Conservation (phyloP, 805 yeast species). For the Metschnikowia hibisci region DNA sequence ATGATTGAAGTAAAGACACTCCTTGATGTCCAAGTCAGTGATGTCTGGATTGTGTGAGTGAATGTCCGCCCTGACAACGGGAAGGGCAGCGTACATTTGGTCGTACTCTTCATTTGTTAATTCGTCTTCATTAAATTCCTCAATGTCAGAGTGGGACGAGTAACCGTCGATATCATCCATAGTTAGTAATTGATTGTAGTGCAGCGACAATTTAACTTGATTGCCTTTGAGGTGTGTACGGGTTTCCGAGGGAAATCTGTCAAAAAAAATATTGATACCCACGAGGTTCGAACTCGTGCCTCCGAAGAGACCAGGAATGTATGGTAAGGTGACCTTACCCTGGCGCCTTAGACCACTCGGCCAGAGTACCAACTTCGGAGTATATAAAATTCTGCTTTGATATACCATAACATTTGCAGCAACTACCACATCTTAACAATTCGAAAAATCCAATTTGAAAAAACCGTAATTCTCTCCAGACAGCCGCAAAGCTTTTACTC, state of each 20-base stretch:
- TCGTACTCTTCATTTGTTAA: slow-evolving; percentile 40
- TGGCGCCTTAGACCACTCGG: slow-evolving; percentile 32
- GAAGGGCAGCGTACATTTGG: slow-evolving; percentile 41
- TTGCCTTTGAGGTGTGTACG: not conserved
- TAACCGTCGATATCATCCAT: slow-evolving; percentile 22
- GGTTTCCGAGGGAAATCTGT: not conserved
- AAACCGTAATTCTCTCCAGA: too few relatives aligned
- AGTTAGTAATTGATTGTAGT: not conserved
- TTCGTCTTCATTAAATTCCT: slow-evolving; percentile 36
- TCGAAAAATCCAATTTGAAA: too few relatives aligned
- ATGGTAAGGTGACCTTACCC: slow-evolving; percentile 28
- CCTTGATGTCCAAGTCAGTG: slow-evolving; percentile 50
- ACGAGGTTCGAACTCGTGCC: slow-evolving; percentile 31
- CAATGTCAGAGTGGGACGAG: slow-evolving; percentile 25
- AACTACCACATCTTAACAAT: too few relatives aligned
- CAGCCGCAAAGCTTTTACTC: too few relatives aligned
- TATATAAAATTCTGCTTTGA: too few relatives aligned
- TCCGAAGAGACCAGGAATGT: slow-evolving; percentile 29
- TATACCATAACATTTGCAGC: too few relatives aligned
- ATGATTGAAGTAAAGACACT: slow-evolving; percentile 56
- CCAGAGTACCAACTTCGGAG: slow-evolving; percentile 21
- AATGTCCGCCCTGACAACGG: slow-evolving; percentile 37
- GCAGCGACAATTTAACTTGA: not conserved
- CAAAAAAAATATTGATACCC: slow-evolving; percentile 21
- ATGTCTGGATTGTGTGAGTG: slow-evolving; percentile 40